phyloP scores from a whole-genome alignment of 345 rosid genomes.

The Lenwebbia sp. region DNA sequence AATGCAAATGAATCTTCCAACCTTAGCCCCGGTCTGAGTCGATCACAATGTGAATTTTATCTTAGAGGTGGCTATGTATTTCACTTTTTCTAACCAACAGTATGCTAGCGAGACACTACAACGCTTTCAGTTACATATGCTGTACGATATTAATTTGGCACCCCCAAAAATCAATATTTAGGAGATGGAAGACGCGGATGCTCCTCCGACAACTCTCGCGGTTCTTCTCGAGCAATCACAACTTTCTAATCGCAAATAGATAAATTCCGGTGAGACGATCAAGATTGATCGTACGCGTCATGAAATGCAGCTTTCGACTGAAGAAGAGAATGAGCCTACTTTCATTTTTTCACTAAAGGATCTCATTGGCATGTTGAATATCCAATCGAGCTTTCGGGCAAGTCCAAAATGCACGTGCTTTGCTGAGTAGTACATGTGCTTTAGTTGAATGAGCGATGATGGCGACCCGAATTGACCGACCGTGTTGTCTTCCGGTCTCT shows the following conservation, averaged over 20 bases:
- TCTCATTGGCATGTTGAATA: background rate
- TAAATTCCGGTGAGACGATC: too few species aligned
- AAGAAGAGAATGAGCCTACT: background rate
- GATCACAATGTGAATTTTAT: background rate
- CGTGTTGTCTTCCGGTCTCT: background rate
- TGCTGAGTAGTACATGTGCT: background rate
- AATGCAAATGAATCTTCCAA: background rate
- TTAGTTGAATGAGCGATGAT: background rate
- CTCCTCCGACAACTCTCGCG: rapidly evolving
- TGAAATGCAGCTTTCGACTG: background rate
- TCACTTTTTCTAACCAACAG: background rate
- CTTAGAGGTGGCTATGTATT: background rate
- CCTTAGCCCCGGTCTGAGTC: rapidly evolving
- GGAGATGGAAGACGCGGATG: background rate
- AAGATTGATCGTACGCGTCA: background rate
- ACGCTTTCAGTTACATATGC: too few species aligned
- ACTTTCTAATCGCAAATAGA: background rate
- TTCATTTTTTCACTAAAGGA: background rate
- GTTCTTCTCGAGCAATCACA: background rate
- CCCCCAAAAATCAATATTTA: rapidly evolving
- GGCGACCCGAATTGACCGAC: background rate
- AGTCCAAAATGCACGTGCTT: background rate
- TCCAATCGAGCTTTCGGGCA: background rate
- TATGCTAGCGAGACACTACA: too few species aligned
- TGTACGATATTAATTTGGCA: too few species aligned